These are phyloP conservation scores for Verticillium tricorpus DNA, from an alignment of 2,329 filamentous ascomycete genomes.

Conservation along the genomic window DNA sequence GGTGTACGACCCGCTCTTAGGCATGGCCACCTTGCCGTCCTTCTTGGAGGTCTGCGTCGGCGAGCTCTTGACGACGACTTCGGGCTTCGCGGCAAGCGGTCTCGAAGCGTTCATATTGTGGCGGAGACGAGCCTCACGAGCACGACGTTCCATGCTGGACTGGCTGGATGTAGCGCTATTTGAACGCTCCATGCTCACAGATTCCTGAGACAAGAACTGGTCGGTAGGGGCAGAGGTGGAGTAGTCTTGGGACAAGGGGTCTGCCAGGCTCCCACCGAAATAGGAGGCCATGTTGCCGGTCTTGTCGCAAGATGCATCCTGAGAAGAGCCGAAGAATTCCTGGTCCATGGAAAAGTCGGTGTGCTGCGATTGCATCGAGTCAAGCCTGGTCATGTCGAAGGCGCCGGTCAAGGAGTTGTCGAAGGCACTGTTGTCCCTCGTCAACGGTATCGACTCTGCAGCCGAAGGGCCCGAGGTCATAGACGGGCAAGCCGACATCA, in stretches of 20 bases:
- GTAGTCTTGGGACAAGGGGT: slow-evolving; percentile 23
- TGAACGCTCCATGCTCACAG: slow-evolving; percentile 42
- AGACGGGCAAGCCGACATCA: slow-evolving; percentile 35
- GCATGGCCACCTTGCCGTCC: slow-evolving; percentile 37
- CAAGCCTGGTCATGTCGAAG: slow-evolving; percentile 31
- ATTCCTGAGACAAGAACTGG: slow-evolving; percentile 19
- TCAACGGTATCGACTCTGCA: slow-evolving; percentile 34
- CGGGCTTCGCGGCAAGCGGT: slow-evolving; percentile 42
- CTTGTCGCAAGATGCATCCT: slow-evolving; percentile 20
- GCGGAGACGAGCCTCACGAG: slow-evolving; percentile 41
- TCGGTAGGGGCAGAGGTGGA: slow-evolving; percentile 21
- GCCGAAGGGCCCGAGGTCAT: slow-evolving; percentile 36
- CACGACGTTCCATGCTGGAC: slow-evolving; percentile 39
- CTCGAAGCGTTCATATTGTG: slow-evolving; percentile 38
- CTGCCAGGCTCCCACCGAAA: slow-evolving; percentile 30
- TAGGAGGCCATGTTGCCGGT: slow-evolving; percentile 29
- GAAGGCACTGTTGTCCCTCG: slow-evolving; percentile 36
- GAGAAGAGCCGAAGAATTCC: slow-evolving; percentile 10
- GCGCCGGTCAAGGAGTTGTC: slow-evolving; percentile 20
- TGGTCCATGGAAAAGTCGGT: slow-evolving; percentile 18
- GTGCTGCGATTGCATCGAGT: slow-evolving; percentile 30
- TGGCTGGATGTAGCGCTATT: slow-evolving; percentile 39
- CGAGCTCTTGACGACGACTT: slow-evolving; percentile 20
- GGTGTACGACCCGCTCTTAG: slow-evolving; percentile 39
- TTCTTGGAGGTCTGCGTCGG: slow-evolving; percentile 23